Percentiles rank a stretch among this genome's conserved stretches.
Conservation (phyloP, 352 stramenopile species). For the Albugo candida region DNA sequence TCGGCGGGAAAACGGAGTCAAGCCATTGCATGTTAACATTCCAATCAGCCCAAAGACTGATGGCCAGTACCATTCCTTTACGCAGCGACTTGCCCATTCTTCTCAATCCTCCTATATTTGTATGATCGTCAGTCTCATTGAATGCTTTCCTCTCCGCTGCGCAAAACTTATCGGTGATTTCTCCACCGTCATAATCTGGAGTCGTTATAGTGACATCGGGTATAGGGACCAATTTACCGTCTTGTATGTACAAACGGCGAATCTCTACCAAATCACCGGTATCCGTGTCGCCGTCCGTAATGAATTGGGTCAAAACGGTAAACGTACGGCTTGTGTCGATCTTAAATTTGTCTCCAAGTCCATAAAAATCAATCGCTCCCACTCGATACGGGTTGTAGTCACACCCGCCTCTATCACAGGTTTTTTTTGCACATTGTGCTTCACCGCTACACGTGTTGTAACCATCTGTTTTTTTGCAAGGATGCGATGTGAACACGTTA, state of each 20-base stretch:
- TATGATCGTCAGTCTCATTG: not conserved
- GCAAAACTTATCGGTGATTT: too few relatives aligned
- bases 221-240: not conserved
- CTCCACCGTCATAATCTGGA: too few relatives aligned
- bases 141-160: constrained; percentile 1
- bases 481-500: constrained; percentile 33
- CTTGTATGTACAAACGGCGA: constrained; percentile 1
- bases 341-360: not conserved
- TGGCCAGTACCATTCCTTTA: constrained; percentile 1
- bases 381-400: constrained; percentile 2
- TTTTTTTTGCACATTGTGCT: not conserved
- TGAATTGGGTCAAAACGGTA: constrained; percentile 4
- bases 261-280: constrained; percentile 1
- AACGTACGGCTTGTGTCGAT: not conserved
- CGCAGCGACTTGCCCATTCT: not conserved
- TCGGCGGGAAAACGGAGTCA: not conserved
- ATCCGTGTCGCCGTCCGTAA: not conserved
- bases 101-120: not conserved
- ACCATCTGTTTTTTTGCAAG: constrained; percentile 14
- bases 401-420: constrained; percentile 7
- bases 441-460: constrained; percentile 1
- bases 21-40: not conserved
- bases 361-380: constrained; percentile 1
- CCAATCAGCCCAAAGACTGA: constrained; percentile 2
- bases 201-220: not conserved